phyloP scores from a whole-genome alignment of 371 early-diverging fungal genomes.

The Cokeromyces recurvatus region DNA sequence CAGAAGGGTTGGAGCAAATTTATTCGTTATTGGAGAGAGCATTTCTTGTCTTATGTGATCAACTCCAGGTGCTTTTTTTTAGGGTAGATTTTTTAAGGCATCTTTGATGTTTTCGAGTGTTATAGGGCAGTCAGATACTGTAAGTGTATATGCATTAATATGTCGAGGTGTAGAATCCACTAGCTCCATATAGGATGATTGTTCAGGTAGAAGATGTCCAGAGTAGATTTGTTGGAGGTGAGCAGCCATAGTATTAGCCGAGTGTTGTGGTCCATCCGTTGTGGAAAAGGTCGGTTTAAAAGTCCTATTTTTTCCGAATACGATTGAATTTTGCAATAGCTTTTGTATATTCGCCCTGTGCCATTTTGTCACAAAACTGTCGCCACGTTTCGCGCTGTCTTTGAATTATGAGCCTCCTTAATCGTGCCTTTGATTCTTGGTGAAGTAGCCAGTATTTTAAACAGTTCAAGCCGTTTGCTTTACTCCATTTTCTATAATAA shows the following conservation, averaged over 20 bases:
- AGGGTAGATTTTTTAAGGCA: not conserved
- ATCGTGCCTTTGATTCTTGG: slow-evolving; percentile 9
- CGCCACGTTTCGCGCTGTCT: slow-evolving; percentile 13
- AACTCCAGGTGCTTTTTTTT: slow-evolving; percentile 16
- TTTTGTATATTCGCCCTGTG: not conserved
- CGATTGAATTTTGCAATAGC: not conserved
- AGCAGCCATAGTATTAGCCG: slow-evolving; percentile 4
- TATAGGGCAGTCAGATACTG: not conserved
- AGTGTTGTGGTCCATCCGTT: not conserved
- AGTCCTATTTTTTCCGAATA: not conserved
- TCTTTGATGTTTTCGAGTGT: not conserved
- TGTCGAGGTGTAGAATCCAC: not conserved
- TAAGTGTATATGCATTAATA: not conserved
- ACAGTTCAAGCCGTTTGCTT: slow-evolving; percentile 1
- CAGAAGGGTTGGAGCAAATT: not conserved
- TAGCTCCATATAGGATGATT: not conserved
- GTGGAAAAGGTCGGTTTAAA: not conserved
- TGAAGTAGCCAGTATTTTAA: slow-evolving; percentile 7
- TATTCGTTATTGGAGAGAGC: slow-evolving; percentile 8
- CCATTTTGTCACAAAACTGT: slow-evolving; percentile 4
- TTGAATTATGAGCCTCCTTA: not conserved
- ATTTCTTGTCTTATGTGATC: slow-evolving; percentile 21
- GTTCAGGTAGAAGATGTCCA: not conserved
- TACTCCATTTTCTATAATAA: slow-evolving; percentile 8
- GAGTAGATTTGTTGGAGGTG: not conserved